Percentiles rank a stretch among this genome's conserved stretches.
phyloP scores from a whole-genome alignment of 495 filamentous ascomycete genomes.

The Friedmanniomyces simplex region DNA sequence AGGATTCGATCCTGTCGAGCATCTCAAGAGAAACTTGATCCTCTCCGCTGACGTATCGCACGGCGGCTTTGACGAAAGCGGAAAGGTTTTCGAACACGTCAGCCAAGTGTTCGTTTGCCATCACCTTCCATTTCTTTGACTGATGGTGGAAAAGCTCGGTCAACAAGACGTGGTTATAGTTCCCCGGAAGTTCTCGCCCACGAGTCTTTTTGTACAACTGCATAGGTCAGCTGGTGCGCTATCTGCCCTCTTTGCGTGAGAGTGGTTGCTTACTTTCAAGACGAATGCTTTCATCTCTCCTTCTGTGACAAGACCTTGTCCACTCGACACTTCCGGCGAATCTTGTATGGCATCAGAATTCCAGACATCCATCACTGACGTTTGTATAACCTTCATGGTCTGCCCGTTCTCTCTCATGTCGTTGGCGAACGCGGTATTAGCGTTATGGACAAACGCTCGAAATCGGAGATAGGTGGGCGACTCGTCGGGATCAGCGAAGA shows the following conservation, averaged over 20 bases:
- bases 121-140: slow-evolving; percentile 12
- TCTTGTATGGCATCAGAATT: not conserved
- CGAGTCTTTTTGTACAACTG: slow-evolving; percentile 23
- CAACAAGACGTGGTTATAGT: slow-evolving; percentile 43
- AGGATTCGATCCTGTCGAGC: slow-evolving; percentile 25
- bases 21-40: slow-evolving; percentile 36
- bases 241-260: not conserved
- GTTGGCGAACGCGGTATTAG: slow-evolving; percentile 41
- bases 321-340: not conserved
- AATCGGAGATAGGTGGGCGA: slow-evolving; percentile 20
- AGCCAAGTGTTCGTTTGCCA: slow-evolving; percentile 26
- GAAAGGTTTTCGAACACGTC: slow-evolving; percentile 6
- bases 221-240: not conserved
- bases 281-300: not conserved
- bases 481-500: not conserved
- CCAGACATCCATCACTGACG: not conserved
- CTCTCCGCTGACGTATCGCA: slow-evolving; percentile 9
- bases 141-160: slow-evolving; percentile 20
- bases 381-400: not conserved
- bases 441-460: slow-evolving; percentile 42
- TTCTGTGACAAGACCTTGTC: not conserved
- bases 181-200: slow-evolving; percentile 42
- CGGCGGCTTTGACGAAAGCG: slow-evolving; percentile 11
- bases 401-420: slow-evolving; percentile 41
- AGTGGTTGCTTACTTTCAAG: not conserved